phyloP scores from a whole-genome alignment of 441 rosid species.

The Populus tomentosa region DNA sequence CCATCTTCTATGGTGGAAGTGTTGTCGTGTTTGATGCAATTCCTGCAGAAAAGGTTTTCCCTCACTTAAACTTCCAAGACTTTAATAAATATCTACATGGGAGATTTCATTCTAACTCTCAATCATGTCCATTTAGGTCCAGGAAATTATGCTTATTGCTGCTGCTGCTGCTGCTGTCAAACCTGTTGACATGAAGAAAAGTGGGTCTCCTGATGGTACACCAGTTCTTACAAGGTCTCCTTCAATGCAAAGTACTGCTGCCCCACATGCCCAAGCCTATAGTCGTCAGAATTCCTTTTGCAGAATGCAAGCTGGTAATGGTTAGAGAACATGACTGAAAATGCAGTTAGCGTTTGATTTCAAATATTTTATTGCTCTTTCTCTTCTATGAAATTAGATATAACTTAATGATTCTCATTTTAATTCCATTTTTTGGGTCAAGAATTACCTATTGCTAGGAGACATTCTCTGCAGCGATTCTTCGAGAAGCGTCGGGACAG shows the following conservation, averaged over 20 bases:
- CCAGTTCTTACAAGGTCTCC: slow-evolving; percentile 81
- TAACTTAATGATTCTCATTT: not conserved
- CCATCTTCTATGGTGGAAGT: slow-evolving; percentile 78
- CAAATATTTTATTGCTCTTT: not conserved
- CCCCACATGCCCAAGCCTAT: slow-evolving; percentile 42
- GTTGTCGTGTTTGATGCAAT: slow-evolving; percentile 68
- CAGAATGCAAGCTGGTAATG: slow-evolving; percentile 75
- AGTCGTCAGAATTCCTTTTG: slow-evolving; percentile 50
- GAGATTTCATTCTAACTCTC: not conserved
- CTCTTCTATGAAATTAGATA: not conserved
- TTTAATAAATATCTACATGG: not conserved
- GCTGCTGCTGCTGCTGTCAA: slow-evolving; percentile 47
- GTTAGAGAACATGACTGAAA: not conserved
- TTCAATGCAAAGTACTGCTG: slow-evolving; percentile 77
- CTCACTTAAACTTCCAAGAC: not conserved
- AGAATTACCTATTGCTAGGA: slow-evolving; percentile 88
- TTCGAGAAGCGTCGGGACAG: slow-evolving; percentile 92
- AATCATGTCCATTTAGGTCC: slow-evolving; percentile 37
- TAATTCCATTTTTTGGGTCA: slow-evolving; percentile 15
- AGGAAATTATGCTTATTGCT: slow-evolving; percentile 63
- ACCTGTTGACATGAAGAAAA: slow-evolving; percentile 46
- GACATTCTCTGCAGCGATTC: slow-evolving; percentile 84
- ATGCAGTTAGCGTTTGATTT: slow-evolving; percentile 7
- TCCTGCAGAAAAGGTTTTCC: slow-evolving; percentile 65
- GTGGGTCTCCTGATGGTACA: slow-evolving; percentile 32